phyloP scores from a whole-genome alignment of 768 basidiomycete species.

The Tulasnella sp. region DNA sequence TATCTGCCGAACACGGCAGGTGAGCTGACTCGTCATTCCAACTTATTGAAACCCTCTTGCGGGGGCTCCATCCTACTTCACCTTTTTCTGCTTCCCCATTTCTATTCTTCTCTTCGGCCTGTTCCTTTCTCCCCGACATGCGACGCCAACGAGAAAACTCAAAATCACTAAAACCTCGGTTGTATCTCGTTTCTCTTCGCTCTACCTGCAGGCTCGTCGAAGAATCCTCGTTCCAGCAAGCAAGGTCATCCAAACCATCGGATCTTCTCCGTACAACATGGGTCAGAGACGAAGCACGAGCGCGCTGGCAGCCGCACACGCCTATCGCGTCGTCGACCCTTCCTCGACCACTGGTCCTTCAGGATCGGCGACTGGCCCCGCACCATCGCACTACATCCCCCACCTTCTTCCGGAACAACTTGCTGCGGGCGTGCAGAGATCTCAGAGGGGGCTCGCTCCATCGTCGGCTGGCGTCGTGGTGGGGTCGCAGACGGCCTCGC shows the following conservation, averaged over 20 bases:
- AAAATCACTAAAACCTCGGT: slow-evolving; percentile 6
- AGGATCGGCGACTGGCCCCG: background rate
- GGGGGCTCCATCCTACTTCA: background rate
- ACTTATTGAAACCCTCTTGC: background rate
- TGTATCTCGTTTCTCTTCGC: background rate
- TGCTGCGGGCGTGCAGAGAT: background rate
- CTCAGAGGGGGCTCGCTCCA: background rate
- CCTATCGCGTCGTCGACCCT: background rate
- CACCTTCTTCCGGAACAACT: background rate
- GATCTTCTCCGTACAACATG: slow-evolving; percentile 4
- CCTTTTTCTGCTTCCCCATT: background rate
- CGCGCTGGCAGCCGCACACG: slow-evolving; percentile 2
- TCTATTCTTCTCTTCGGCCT: background rate
- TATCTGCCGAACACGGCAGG: too few species aligned
- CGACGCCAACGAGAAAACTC: background rate
- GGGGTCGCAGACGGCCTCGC: background rate
- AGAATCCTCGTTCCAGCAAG: slow-evolving; percentile 8
- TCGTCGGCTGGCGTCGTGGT: background rate
- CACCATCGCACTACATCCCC: background rate
- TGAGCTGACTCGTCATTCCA: too few species aligned
- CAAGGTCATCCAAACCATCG: background rate
- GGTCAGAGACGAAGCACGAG: background rate
- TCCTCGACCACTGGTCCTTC: background rate
- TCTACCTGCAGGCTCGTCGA: slow-evolving; percentile 1
- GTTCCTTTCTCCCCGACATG: background rate